Conservation (phyloP, 805 yeast genomes). For the Saccharomycopsis fibuligera region DNA sequence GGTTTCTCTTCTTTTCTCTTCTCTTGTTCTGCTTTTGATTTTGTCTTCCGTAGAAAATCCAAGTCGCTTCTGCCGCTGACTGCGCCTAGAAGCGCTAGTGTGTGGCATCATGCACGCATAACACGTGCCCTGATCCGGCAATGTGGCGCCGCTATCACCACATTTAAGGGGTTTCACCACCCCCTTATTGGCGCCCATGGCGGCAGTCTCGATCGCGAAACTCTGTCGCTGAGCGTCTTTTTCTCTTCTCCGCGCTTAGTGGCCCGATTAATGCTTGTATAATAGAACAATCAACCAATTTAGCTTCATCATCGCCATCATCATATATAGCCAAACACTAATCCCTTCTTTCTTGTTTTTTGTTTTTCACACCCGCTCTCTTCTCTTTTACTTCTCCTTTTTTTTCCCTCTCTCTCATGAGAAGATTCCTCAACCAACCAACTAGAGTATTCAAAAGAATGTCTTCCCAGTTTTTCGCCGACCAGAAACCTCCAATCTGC, state of each 20-base stretch:
- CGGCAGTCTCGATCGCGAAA: too few species aligned
- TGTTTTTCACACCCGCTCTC: not conserved
- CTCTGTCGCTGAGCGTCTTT: not conserved
- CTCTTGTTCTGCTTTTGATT: not conserved
- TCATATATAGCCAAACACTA: not conserved
- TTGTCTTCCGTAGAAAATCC: not conserved
- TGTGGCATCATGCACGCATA: too few species aligned
- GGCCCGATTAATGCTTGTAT: too few species aligned
- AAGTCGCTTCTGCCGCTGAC: not conserved
- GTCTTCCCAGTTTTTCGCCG: constrained; percentile 38
- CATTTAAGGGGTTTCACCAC: too few species aligned
- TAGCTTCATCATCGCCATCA: too few species aligned
- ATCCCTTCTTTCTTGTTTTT: not conserved
- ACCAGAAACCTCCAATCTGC: constrained; percentile 62
- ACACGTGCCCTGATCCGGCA: too few species aligned
- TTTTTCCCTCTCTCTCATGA: not conserved
- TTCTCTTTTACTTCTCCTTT: not conserved
- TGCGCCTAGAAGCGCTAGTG: not conserved
- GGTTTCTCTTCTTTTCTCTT: too few species aligned
- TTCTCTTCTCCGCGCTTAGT: too few species aligned
- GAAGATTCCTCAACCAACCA: constrained; percentile 10
- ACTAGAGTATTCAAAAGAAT: constrained; percentile 10
- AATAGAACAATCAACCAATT: too few species aligned
- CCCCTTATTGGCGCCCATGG: too few species aligned
- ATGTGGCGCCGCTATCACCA: too few species aligned